Percentiles rank a stretch among this genome's conserved stretches.
These are phyloP conservation scores for Bryoerythrophyllum caledonicum DNA, from an alignment of 225 moss, liverwort and hornwort species.

Conservation along the genomic window DNA sequence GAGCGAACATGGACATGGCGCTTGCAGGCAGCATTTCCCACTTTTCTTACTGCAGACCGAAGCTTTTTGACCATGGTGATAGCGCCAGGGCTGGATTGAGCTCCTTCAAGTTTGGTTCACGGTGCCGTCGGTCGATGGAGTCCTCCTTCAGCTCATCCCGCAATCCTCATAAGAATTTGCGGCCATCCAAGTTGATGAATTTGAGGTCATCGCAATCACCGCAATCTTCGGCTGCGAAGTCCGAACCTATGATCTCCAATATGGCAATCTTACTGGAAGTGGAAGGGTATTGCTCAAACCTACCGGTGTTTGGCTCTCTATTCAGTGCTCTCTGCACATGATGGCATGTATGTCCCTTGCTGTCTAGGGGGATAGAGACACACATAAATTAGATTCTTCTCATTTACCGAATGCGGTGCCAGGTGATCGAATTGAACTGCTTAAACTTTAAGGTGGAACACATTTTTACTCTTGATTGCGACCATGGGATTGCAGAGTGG, in stretches of 20 bases:
- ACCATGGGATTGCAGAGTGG: constrained; percentile 65
- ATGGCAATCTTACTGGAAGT: constrained; percentile 82
- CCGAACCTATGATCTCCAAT: constrained; percentile 17
- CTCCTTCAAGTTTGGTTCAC: constrained; percentile 15
- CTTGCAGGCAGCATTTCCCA: constrained; percentile 25
- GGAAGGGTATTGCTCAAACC: constrained; percentile 61
- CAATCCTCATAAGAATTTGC: constrained; percentile 10
- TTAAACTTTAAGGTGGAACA: constrained; percentile 28
- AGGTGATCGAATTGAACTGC: constrained; percentile 30
- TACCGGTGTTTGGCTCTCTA: not conserved
- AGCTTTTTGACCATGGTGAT: constrained; percentile 19
- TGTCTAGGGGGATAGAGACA: constrained; percentile 6
- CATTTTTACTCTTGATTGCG: constrained; percentile 30
- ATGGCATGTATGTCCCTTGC: not conserved
- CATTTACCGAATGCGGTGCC: no score
- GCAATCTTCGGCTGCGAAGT: constrained; percentile 11
- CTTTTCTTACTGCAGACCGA: constrained; percentile 22
- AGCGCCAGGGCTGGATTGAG: constrained; percentile 15
- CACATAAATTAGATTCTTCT: constrained; percentile 21
- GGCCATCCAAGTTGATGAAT: constrained; percentile 13
- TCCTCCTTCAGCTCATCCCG: not conserved
- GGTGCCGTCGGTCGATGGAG: constrained; percentile 7
- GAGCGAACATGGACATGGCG: constrained; percentile 26
- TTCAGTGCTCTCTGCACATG: not conserved
- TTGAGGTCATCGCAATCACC: constrained; percentile 32